Base-by-base conservation (phyloP, 208 protist genomes). In the Acanthamoeba castellanii region DNA sequence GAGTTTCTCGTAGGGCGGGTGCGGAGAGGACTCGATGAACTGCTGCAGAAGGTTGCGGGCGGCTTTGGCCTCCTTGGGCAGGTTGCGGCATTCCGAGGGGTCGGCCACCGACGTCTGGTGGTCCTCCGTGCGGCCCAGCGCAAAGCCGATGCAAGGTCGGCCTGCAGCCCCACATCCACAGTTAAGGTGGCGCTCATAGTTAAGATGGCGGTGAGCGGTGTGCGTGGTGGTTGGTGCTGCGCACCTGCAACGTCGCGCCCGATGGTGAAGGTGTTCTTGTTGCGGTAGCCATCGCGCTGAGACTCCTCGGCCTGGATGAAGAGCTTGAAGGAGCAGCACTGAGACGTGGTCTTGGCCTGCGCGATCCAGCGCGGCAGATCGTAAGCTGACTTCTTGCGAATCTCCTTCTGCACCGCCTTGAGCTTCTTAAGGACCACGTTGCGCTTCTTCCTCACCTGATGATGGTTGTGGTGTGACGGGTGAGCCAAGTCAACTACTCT, bases 241-340 rank as follows among this genome's bases (percentile, higher is more conserved):
- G 64, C 37, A 72, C 72, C 68, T 34, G 61, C 70, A n/a, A 85
- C 20, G 68, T 94, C 74, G 2, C 30, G 5, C 27, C 91, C 91
- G 68, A 94, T 84, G 20, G 91, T 94, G 91, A 94, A 94, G 13
- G 50, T 68, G 37, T 30, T 64, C 47, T 94, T 94, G 70, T 94
- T 94, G 30, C 91, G 91, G 70, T 94, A 94, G 74, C 74, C 68
- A 20, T 94, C 55, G 22, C 74, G 61, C 34, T 74, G 50, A 0
- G 32, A 25, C 47, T 59, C 85, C 45, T 92, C 85, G 14, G 55
- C 64, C n/a, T 34, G 85, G 20, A 76, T 74, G 59, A 92, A 68
- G 32, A 74, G 45, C 25, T 66, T 74, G 85, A 68, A 92, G 5
- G 59, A 22, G 45, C 55, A 92, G 85, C 55, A 92, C 22, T 74